Conservation (phyloP, 148 eudicot species). For the Hydrangea macrophylla region DNA sequence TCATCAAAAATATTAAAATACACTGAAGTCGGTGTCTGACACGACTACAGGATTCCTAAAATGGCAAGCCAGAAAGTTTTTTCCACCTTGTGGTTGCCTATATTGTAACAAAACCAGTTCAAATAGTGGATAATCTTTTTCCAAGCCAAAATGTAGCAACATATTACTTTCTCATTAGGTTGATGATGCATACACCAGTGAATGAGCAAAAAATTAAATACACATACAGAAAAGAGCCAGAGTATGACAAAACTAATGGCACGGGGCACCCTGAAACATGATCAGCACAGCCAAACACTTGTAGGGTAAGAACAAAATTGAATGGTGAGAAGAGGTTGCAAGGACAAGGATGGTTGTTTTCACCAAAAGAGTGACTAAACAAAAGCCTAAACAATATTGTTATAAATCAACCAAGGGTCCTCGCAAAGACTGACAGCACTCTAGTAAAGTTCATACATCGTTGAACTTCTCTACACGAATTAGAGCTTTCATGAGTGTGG, state of each 20-base stretch:
- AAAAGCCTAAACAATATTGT: background rate
- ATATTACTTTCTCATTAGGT: background rate
- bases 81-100: background rate
- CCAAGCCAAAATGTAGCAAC: background rate
- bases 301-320: conserved; percentile 1
- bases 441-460: conserved; percentile 41
- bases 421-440: background rate
- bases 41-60: background rate
- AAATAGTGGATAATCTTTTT: background rate
- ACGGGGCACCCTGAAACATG: background rate
- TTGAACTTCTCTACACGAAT: conserved; percentile 83
- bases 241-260: background rate
- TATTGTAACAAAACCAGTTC: background rate
- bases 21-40: background rate
- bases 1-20: background rate
- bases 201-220: background rate
- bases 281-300: background rate
- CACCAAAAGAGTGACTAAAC: background rate
- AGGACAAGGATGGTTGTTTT: background rate
- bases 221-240: background rate
- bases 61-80: background rate
- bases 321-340: background rate
- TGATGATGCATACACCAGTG: background rate
- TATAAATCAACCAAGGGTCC: background rate
- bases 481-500: conserved; percentile 90